A percentile compares a stretch with the other conserved stretches of the same genome.
Evolutionary conservation across 2,329 filamentous ascomycete genomes (phyloP).

Genomic region (Cyanodermella asteris): DNA sequence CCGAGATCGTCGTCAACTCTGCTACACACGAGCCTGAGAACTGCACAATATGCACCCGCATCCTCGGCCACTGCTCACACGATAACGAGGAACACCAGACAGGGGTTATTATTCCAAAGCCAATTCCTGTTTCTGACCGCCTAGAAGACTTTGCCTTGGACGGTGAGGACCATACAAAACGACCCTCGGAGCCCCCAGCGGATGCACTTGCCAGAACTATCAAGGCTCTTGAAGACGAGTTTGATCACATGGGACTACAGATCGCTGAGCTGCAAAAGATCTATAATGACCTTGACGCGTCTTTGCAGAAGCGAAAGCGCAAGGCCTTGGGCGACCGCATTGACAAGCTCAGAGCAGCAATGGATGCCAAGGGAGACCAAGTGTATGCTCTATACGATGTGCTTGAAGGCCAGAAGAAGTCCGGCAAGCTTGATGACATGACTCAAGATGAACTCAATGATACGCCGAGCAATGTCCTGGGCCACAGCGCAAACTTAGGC

Average conservation of each 20-base stretch:
- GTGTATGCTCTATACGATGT: conserved; percentile 72
- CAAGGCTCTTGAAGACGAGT: conserved; percentile 61
- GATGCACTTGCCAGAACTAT: conserved; percentile 62
- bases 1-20: conserved; percentile 18
- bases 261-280: conserved; percentile 37
- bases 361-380: conserved; percentile 55
- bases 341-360: conserved; percentile 35
- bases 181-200: conserved; percentile 43
- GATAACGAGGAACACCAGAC: conserved; percentile 10
- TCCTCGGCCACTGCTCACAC: conserved; percentile 14
- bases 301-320: conserved; percentile 42
- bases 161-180: conserved; percentile 36
- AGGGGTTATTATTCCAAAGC: conserved; percentile 24
- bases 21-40: conserved; percentile 24
- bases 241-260: conserved; percentile 51
- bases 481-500: conserved; percentile 14
- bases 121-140: conserved; percentile 28
- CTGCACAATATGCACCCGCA: conserved; percentile 33
- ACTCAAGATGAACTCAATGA: conserved; percentile 40
- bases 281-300: conserved; percentile 46
- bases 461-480: conserved; percentile 32
- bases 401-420: conserved; percentile 52
- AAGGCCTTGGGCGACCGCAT: conserved; percentile 39
- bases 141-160: conserved; percentile 20
- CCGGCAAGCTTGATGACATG: conserved; percentile 41